phyloP scores from a whole-genome alignment of 106 monocot genomes.

The Narthecium ossifragum region DNA sequence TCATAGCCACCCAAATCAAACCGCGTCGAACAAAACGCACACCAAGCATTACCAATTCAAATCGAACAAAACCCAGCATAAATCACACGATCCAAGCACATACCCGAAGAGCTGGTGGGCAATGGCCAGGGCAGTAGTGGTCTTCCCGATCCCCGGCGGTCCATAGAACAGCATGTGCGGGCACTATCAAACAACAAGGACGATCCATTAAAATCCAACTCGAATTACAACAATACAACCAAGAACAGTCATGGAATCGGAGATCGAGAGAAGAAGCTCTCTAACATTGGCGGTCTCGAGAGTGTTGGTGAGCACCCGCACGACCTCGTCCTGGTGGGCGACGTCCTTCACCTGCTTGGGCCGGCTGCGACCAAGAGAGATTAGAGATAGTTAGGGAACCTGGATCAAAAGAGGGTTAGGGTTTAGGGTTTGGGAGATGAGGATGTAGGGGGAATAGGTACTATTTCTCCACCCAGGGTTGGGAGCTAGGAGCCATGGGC shows the following conservation, averaged over 20 bases:
- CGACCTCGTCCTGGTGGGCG: conserved; percentile 96
- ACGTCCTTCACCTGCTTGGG: conserved; percentile 98
- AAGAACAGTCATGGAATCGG: background rate
- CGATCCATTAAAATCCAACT: background rate
- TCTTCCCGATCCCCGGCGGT: conserved; percentile 95
- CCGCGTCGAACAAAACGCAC: background rate
- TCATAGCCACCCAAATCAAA: no score
- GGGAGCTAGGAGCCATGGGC: conserved; percentile 53
- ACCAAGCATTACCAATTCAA: background rate
- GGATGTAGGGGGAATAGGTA: conserved; percentile 7
- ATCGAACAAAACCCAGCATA: background rate
- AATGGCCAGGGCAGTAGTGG: conserved; percentile 93
- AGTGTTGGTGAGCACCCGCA: conserved; percentile 93
- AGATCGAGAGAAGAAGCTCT: background rate
- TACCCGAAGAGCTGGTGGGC: conserved; percentile 93
- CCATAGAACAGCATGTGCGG: conserved; percentile 99
- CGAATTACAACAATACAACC: no score
- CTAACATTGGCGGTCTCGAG: conserved; percentile 85
- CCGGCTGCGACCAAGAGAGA: conserved; percentile 47
- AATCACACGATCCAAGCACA: background rate
- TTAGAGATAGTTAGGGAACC: no score
- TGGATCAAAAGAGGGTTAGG: background rate
- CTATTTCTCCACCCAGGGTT: conserved; percentile 99
- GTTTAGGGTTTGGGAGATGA: no score
- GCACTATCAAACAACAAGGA: conserved; percentile 32